Base-by-base conservation (phyloP, 2,329 filamentous ascomycete species). In the Penicillium sp. region DNA sequence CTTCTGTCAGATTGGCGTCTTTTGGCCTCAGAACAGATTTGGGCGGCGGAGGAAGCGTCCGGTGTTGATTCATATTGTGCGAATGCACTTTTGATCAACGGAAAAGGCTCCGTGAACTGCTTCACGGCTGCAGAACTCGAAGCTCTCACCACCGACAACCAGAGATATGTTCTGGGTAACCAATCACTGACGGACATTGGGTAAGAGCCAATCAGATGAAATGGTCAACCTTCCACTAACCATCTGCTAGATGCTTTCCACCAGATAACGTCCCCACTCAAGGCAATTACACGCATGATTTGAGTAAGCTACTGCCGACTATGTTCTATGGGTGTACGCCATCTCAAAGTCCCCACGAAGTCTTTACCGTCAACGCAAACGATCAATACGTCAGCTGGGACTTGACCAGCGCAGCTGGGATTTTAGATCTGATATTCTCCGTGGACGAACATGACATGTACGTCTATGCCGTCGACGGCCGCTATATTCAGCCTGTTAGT, bases 51-150 rank as follows among this genome's bases (percentile, higher is more conserved):
- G 50, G 59, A 70, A 29, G 62, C 65, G 6, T 65, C 70, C 13
- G 72, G 70, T 0, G 57, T 73, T 24, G 73, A 80, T 4, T 74
- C 82, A 22, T 75, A 78, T 0, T 88, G 86, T 72, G 83, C 84
- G 59, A 85, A 87, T 64, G 80, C 84, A 0, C 73, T 89, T 14
- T 70, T 88, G 11, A 76, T 88, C 50, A 88, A 89, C 56, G 86
- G 86, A 24, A 84, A 85, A 50, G 71, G 71, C 1, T 70, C 70
- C 3, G 56, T 69, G 9, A 62, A 60, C 14, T 71, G 69, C 31
- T 56, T 68, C 1, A 49, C 64, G 4, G 63, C 58, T 14, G 60
- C 59, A 6, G 53, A 61, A 22, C 63, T 70, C 33, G 70, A 75
- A 29, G 64, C 73, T 2, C 74, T 73, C 48, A 74, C 72, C 1